A percentile compares a stretch with the other conserved stretches of the same genome.
Conservation (phyloP, 257 asterid genomes). For the Nicotiana attenuata region DNA sequence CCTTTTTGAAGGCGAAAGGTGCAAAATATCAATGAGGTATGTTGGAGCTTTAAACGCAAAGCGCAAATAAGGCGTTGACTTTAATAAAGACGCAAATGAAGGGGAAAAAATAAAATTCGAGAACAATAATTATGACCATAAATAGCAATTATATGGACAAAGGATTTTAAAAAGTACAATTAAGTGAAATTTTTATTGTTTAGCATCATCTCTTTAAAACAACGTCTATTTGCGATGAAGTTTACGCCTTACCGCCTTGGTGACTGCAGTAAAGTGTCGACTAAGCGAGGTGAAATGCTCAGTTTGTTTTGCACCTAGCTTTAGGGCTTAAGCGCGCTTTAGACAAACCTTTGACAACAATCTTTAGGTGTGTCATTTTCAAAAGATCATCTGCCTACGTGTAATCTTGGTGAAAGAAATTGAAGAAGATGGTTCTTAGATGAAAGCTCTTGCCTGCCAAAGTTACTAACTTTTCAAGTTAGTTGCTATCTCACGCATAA, state of each 20-base stretch:
- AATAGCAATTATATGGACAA: not conserved
- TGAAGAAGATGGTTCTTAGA: not conserved
- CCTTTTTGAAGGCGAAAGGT: not conserved
- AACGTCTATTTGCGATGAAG: not conserved
- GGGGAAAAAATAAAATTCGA: not conserved
- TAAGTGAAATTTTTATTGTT: not conserved
- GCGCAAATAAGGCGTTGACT: not conserved
- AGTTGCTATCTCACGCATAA: not conserved
- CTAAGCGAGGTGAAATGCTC: not conserved
- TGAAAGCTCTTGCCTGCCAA: not conserved
- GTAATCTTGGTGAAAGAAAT: not conserved
- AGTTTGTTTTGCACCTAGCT: not conserved
- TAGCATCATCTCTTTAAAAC: not conserved
- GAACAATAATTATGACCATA: slow-evolving; percentile 1
- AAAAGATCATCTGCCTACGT: not conserved
- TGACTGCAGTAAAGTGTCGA: not conserved
- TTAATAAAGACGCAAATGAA: not conserved
- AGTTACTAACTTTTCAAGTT: not conserved
- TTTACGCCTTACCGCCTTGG: not conserved
- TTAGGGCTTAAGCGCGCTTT: not conserved
- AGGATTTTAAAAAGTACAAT: not conserved
- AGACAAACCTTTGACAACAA: not conserved
- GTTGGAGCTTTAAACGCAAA: not conserved
- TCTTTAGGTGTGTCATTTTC: not conserved
- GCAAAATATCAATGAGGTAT: not conserved